Evolutionary conservation across 2,329 filamentous ascomycete genomes (phyloP), one percentile per base, ranked within the genome.

Genomic region (Calonectria henricotiae): DNA sequence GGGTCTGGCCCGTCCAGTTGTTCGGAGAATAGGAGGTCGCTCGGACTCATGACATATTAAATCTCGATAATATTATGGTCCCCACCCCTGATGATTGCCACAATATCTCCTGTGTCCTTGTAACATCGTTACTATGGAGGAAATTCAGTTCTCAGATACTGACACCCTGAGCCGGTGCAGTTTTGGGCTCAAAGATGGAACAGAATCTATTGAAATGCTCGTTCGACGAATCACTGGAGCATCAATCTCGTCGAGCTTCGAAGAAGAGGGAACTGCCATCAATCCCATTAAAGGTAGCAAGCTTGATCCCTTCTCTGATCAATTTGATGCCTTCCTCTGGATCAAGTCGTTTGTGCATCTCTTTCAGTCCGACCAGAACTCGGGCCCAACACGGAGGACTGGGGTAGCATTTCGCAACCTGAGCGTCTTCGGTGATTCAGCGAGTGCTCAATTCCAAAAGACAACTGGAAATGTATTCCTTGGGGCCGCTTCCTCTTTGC

Each of bases 391-490:
- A 3, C 47, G 62, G n/a, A 44, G 7, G 25, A 44, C 62, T 2
- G 62, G 62, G 17, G 47, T 65, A 17, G 62, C 62, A 5, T 65
- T 65, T 55, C 62, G 47, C 25, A 30, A 43, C 47, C n/a, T 65
- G 17, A 54, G 51, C 17, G 62, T 65, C 25, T 65, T 44, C 46
- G 62, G 62, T 25, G 20, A 55, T 44, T 54, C 47, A 17, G 20
- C 47, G 13, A 30, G 13, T 41, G 41, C 47, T 4, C 62, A 65
- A n/a, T 65, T 65, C 37, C 62, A 65, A 17, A 39, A 43, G 47
- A 65, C 62, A 15, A 55, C 62, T 15, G 62, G 62, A 4, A 65
- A 65, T 35, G 46, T 65, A 20, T 55, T 65, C 41, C 30, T 65
- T 15, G 46, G 62, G n/a, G 51, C 51, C 1, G 9, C 12, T n/a